These are phyloP conservation scores for Lactifluus subvellereus DNA, from an alignment of 768 basidiomycete genomes.

Conservation along the genomic window DNA sequence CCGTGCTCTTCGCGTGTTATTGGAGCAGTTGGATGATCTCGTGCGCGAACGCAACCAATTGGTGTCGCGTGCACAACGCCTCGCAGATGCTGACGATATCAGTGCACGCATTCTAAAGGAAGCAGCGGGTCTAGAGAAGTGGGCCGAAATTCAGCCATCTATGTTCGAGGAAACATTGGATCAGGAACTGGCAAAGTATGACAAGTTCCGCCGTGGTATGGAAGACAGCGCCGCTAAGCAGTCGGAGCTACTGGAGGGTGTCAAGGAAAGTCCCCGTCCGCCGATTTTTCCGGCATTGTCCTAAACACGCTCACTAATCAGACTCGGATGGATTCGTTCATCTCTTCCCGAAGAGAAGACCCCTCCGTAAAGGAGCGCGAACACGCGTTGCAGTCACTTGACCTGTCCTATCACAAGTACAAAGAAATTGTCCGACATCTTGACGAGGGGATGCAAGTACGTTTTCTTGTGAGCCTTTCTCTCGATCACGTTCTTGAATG, in stretches of 20 bases:
- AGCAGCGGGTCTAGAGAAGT: constrained; percentile 58
- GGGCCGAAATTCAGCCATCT: constrained; percentile 68
- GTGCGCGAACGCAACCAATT: constrained; percentile 54
- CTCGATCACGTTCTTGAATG: background rate
- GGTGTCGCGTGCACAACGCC: constrained; percentile 55
- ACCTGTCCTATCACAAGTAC: constrained; percentile 83
- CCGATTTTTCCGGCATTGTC: background rate
- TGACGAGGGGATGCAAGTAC: constrained; percentile 81
- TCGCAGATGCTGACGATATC: constrained; percentile 69
- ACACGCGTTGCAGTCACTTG: constrained; percentile 72
- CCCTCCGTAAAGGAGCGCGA: constrained; percentile 74
- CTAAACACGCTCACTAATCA: constrained; percentile 29
- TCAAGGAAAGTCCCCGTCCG: constrained; percentile 49
- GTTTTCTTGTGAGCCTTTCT: constrained; percentile 13
- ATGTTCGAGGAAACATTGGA: constrained; percentile 86
- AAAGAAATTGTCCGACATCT: constrained; percentile 78
- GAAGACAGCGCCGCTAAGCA: constrained; percentile 56
- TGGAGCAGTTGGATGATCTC: constrained; percentile 79
- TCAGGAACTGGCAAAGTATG: constrained; percentile 76
- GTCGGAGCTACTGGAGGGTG: constrained; percentile 53
- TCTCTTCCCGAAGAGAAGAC: constrained; percentile 74
- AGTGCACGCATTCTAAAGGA: constrained; percentile 58
- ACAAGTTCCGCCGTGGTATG: constrained; percentile 52
- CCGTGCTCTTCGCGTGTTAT: constrained; percentile 59
- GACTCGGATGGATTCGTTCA: constrained; percentile 64